Conservation (phyloP, 2,329 filamentous ascomycete species). For the Xylariomycetidae sp. region DNA sequence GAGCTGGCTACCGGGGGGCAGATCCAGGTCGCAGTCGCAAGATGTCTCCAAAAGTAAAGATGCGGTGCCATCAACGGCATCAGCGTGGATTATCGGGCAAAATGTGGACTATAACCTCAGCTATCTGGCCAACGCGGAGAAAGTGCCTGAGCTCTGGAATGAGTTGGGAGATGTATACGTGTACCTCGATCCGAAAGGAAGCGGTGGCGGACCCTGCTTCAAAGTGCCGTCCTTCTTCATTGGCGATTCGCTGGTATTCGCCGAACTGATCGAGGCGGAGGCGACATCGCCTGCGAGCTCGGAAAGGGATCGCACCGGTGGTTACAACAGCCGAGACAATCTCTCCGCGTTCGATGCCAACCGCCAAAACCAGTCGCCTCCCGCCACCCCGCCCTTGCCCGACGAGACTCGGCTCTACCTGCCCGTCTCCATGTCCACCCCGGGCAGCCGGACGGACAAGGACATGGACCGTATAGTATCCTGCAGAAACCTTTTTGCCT, state of each 20-base stretch:
- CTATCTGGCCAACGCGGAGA: constrained; percentile 48
- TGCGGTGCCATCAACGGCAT: constrained; percentile 20
- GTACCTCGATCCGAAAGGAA: constrained; percentile 48
- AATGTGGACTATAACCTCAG: constrained; percentile 50
- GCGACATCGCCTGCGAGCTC: constrained; percentile 26
- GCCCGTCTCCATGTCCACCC: constrained; percentile 36
- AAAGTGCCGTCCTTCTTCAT: constrained; percentile 51
- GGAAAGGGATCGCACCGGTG: constrained; percentile 32
- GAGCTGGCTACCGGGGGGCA: constrained; percentile 48
- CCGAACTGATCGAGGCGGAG: constrained; percentile 45
- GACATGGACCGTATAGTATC: constrained; percentile 52
- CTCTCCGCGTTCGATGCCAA: constrained; percentile 45
- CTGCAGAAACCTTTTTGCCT: constrained; percentile 60
- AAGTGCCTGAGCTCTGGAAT: constrained; percentile 62
- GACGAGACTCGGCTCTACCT: constrained; percentile 48
- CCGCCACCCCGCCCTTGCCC: constrained; percentile 31
- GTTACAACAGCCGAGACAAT: constrained; percentile 41
- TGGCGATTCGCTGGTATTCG: constrained; percentile 48
- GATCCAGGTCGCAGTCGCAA: constrained; percentile 46
- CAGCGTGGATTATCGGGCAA: constrained; percentile 54
- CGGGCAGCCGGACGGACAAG: constrained; percentile 30
- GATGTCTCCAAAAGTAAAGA: constrained; percentile 22
- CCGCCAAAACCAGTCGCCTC: constrained; percentile 30
- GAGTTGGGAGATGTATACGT: constrained; percentile 52
- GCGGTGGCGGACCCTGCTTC: constrained; percentile 51